Percentiles rank a stretch among this genome's conserved stretches.
Evolutionary conservation across 164 flowering plant genomes (phyloP).

Genomic region (Nymphaea colorata): DNA sequence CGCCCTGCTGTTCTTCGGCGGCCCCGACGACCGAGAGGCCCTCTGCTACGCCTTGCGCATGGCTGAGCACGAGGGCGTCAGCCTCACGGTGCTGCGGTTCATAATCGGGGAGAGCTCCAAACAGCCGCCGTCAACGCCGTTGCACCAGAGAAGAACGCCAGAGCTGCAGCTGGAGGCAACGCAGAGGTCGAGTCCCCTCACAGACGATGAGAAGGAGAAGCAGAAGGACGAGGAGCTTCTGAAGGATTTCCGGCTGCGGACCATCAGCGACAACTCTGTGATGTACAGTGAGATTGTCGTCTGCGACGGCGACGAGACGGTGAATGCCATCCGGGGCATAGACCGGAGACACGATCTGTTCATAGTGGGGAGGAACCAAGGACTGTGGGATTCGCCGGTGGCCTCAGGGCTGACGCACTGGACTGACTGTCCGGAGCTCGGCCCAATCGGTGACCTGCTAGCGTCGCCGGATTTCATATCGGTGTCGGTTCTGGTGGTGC

Average conservation of each 20-base stretch:
- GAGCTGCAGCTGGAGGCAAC: not conserved
- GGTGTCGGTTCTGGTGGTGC: conserved; percentile 16
- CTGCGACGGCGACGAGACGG: conserved; percentile 14
- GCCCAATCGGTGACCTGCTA: conserved; percentile 16
- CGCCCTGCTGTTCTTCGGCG: conserved; percentile 15
- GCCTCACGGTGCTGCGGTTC: conserved; percentile 9
- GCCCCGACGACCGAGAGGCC: conserved; percentile 16
- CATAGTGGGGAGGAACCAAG: conserved; percentile 13
- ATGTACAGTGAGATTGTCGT: conserved; percentile 10
- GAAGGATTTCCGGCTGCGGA: conserved; percentile 7
- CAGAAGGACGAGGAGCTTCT: conserved; percentile 8
- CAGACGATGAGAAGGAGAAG: conserved; percentile 6
- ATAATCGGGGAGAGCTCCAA: not conserved
- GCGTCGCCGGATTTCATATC: conserved; percentile 15
- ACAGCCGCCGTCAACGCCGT: not conserved
- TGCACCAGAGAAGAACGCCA: not conserved
- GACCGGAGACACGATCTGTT: conserved; percentile 8
- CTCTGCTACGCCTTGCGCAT: conserved; percentile 9
- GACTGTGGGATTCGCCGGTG: conserved; percentile 7
- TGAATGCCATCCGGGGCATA: conserved; percentile 7
- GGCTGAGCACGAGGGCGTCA: conserved; percentile 9
- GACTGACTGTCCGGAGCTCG: conserved; percentile 19
- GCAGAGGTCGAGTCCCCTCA: not conserved
- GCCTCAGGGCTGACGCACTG: conserved; percentile 14
- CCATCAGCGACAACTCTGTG: conserved; percentile 5